Evolutionary conservation across 306 rosid species (phyloP).

Genomic region (Casuarina equisetifolia): DNA sequence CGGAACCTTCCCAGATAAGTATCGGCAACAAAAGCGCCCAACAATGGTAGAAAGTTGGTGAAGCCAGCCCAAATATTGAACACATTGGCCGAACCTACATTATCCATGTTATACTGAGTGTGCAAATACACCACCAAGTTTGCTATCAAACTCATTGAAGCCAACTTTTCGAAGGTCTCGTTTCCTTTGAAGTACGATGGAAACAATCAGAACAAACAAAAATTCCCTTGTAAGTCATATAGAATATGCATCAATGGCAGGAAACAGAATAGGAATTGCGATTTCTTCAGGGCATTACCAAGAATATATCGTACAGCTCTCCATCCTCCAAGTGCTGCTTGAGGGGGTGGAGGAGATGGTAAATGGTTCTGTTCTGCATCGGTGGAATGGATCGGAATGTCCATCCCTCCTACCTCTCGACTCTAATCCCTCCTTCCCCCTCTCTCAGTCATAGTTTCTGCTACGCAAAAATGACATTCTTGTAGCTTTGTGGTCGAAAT

Average conservation of each 20-base stretch:
- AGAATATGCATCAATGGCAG: background rate
- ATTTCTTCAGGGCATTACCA: slow-evolving; percentile 24
- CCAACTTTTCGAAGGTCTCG: slow-evolving; percentile 78
- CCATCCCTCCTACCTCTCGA: slow-evolving; percentile 10
- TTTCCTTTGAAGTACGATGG: slow-evolving; percentile 38
- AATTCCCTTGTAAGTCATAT: background rate
- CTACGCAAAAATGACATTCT: background rate
- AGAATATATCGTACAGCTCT: slow-evolving; percentile 48
- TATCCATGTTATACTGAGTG: slow-evolving; percentile 54
- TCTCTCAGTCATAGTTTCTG: background rate
- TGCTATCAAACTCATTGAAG: slow-evolving; percentile 61
- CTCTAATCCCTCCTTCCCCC: background rate
- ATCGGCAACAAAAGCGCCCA: slow-evolving; percentile 62
- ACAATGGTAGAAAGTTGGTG: slow-evolving; percentile 51
- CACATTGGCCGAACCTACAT: slow-evolving; percentile 43
- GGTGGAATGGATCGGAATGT: slow-evolving; percentile 16
- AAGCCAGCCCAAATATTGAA: slow-evolving; percentile 58
- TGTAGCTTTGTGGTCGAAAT: background rate
- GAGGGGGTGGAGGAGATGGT: slow-evolving; percentile 14
- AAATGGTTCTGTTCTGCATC: slow-evolving; percentile 16
- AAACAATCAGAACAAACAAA: background rate
- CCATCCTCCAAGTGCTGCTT: slow-evolving; percentile 50
- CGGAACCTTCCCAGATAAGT: slow-evolving; percentile 47
- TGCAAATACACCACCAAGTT: slow-evolving; percentile 54
- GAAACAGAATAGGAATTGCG: background rate